Evolutionary conservation across 176 grass and related monocot genomes (phyloP), one percentile per base, ranked within the genome.

Genomic region (Microstegium vimineum): DNA sequence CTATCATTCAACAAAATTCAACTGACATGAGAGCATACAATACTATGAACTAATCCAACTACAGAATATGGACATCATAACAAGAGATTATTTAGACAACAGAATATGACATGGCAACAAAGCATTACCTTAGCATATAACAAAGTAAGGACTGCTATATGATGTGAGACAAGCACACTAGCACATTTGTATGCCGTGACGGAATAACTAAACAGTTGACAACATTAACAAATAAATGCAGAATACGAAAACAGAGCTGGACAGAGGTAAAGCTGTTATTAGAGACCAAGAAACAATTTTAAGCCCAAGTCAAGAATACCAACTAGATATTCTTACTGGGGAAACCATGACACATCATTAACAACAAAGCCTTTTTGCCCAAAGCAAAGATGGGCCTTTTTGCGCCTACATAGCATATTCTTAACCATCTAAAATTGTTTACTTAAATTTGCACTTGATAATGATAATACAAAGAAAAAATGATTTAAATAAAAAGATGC

Each of bases 391-490:
- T 38, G 14, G 20, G 13, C 14, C n/a, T n/a, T n/a, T n/a, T n/a
- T n/a, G n/a, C n/a, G n/a, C n/a, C n/a, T 26, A 80, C 31, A 22
- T 11, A 52, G 30, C 6, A 80, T 34, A 80, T 68, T 80, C 62
- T 66, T 66, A 66, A 49, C 14, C 30, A 23, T 35, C 42, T 37
- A 52, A 80, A 65, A 51, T 4, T 5, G 54, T 76, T 14, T 66
- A 78, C 66, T 2, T 42, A 65, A 78, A 67, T 51, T 84, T 78
- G n/a, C 38, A 89, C n/a, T 32, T 54, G 78, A 41, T 20, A 31
- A 47, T 36, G 42, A 61, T 38, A 77, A 36, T 17, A 78, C 52
- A 6, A 62, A 76, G 32, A 54, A 45, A 66, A 66, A 13, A 78
- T 61, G 64, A 82, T 18, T 17, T 40, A 66, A 74, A 18, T 56